Evolutionary conservation across 1,284 basidiomycete genomes (phyloP), one percentile per base, ranked within the genome.

Genomic region (Moniliophthora roreri): DNA sequence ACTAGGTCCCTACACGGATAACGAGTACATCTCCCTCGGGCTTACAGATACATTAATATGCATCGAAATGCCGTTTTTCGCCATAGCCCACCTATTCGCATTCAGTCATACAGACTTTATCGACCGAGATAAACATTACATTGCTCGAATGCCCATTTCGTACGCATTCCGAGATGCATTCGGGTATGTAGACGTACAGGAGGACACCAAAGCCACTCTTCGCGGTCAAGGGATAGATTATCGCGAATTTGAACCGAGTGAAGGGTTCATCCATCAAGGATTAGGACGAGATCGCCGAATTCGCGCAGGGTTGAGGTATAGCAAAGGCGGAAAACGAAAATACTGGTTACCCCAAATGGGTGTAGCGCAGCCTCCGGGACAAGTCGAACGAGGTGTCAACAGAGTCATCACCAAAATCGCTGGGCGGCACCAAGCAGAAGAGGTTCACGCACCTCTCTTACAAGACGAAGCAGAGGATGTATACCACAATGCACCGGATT

Each of bases 61-160:
- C 71, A 77, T 97, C 54, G 96, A 99, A 73, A 98, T 99, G 96
- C 95, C 96, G 0, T 72, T 98, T 55, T 99, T 99, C 66, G 95
- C 97, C 0, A 78, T 98, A 45, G 90, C 93, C 1, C 97, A 99
- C 70, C 82, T 89, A 70, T 95, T 87, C 62, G 93, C 93, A 24
- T 96, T 95, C 67, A 84, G 88, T 3, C 82, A 87, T 61, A 87
- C 79, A 48, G 95, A 98, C 68, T 97, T 92, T 66, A 82, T 91
- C 60, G 86, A 91, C 63, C 70, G 78, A 0, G 70, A 77, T 4
- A 70, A 84, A 23, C 75, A 80, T 13, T 91, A 87, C 65, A 87
- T 89, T 23, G 95, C 93, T 1, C 87, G 95, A 20, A 88, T 98
- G 78, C 91, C 91, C 0, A 82, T 96, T 69, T 81, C 78, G 48